These are phyloP conservation scores for Umbilicaria muhlenbergii DNA, from an alignment of 495 filamentous ascomycete genomes.

Conservation along the genomic window DNA sequence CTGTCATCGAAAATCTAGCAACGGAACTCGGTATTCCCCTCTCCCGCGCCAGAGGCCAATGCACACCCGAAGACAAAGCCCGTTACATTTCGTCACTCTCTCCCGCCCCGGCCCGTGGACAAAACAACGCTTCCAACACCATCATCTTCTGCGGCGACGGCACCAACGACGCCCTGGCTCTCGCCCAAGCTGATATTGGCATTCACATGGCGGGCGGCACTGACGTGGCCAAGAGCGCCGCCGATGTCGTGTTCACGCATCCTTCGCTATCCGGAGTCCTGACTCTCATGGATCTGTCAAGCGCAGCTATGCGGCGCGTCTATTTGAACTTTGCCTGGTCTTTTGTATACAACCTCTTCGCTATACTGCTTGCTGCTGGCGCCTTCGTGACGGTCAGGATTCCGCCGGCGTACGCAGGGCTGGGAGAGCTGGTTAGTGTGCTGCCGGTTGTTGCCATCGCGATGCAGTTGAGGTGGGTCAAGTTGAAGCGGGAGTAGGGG, in stretches of 20 bases:
- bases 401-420: conserved; percentile 55
- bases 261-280: conserved; percentile 41
- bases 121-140: conserved; percentile 14
- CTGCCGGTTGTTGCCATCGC: conserved; percentile 53
- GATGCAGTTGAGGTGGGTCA: conserved; percentile 26
- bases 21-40: conserved; percentile 33
- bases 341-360: conserved; percentile 57
- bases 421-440: conserved; percentile 67
- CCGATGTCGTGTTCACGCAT: conserved; percentile 52
- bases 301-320: conserved; percentile 37
- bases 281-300: conserved; percentile 42
- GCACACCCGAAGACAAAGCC: conserved; percentile 47
- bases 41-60: conserved; percentile 29
- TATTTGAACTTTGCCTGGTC: conserved; percentile 62
- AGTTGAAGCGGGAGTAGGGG: not conserved
- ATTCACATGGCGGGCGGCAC: conserved; percentile 47
- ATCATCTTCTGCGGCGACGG: conserved; percentile 67
- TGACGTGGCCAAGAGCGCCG: conserved; percentile 50
- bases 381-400: conserved; percentile 51
- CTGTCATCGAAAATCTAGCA: conserved; percentile 40
- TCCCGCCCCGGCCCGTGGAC: conserved; percentile 1
- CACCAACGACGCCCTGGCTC: conserved; percentile 64
- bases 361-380: conserved; percentile 53
- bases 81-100: conserved; percentile 35
- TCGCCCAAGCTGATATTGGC: conserved; percentile 59